Evolutionary conservation across 768 basidiomycete species (phyloP), one percentile per base, ranked within the genome.

Genomic region (Fomitopsis pulvina): DNA sequence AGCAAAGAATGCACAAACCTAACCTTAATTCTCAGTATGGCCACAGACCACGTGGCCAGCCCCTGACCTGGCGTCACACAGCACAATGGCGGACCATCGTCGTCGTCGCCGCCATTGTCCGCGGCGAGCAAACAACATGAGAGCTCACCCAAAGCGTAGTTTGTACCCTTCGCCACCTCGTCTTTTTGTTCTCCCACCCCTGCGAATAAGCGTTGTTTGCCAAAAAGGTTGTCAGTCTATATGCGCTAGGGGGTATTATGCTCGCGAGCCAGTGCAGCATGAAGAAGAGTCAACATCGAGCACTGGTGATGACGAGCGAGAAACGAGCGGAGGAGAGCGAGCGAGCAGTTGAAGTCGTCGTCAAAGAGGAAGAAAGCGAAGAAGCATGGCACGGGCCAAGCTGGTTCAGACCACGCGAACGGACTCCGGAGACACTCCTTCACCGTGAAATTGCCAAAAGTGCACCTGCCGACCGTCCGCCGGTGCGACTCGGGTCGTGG

Each of bases 21-120:
- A 68, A 68, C 67, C 65, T 67, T 64, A 63, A 55, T 45, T 39
- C 25, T 34, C 65, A 27, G 50, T 53, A 59, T 52, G 58, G 47
- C 52, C 50, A 50, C 64, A 63, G 57, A 60, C 59, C 69, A 68
- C 63, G 61, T 61, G 56, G 29, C n/a, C 28, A 10, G 27, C 28
- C 24, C 28, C 45, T 46, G 16, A 14, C 18, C 43, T 9, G 25
- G 43, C 43, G 20, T 46, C 25, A 25, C 26, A 18, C 20, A 16
- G 30, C 45, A 46, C 45, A 46, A 46, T 46, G 45, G 29, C 18
- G 29, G 34, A 5, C 45, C 26, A 25, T 9, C 6, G 30, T 14
- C 45, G n/a, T 46, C 29, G 54, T 50, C 57, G 53, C 53, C 57
- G 57, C 54, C 57, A 57, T 57, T 57, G 57, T 57, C 46, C 26